Evolutionary conservation across 345 rosid genomes (phyloP).

Genomic region (Acer campestre): DNA sequence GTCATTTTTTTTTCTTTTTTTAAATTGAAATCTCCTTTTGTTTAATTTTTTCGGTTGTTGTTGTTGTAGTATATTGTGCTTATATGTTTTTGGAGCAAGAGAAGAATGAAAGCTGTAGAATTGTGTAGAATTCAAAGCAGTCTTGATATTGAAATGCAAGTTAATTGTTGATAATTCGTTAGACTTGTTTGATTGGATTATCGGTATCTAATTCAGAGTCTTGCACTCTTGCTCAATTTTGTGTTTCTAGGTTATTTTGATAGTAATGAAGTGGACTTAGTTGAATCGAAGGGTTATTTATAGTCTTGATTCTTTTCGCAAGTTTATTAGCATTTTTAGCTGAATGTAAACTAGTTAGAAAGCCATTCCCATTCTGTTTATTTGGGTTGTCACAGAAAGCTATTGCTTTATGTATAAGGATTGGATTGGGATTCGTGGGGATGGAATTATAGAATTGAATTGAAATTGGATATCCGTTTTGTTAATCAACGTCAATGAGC

Average conservation of each 20-base stretch:
- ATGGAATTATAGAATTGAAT: not conserved
- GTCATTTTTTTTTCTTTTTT: conserved; percentile 10
- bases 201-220: not conserved
- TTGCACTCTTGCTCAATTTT: not conserved
- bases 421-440: not conserved
- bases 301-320: not conserved
- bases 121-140: conserved; percentile 10
- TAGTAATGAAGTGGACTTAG: not conserved
- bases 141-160: not conserved
- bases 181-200: not conserved
- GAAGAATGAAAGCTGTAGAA: conserved; percentile 16
- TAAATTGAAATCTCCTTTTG: not conserved
- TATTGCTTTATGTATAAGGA: not conserved
- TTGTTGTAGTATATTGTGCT: conserved; percentile 9
- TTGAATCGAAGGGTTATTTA: not conserved
- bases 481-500: no score
- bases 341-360: conserved; percentile 23
- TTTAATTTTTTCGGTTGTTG: not conserved
- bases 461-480: no score
- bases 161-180: not conserved
- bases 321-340: not conserved
- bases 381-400: not conserved
- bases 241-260: not conserved
- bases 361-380: conserved; percentile 7
- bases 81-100: conserved; percentile 1